Conservation (phyloP, 768 basidiomycete genomes). For the Multifurca ochricompacta region DNA sequence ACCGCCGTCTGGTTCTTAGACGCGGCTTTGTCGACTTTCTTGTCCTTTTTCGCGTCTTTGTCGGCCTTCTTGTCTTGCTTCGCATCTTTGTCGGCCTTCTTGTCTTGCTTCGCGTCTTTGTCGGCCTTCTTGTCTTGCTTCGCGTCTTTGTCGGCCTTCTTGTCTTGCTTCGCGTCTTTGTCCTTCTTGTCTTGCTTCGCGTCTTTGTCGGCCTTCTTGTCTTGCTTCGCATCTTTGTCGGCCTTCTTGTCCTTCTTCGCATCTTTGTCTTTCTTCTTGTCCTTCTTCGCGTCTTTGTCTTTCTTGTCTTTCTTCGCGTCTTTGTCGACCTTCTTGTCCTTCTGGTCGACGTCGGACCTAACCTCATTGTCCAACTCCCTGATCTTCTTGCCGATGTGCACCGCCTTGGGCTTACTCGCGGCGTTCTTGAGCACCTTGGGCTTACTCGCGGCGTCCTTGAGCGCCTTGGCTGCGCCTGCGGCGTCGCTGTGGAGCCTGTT, state of each 20-base stretch:
- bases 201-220: background rate
- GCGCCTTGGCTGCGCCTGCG: background rate
- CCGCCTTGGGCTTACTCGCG: background rate
- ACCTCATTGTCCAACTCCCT: background rate
- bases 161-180: background rate
- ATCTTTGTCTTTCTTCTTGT: background rate
- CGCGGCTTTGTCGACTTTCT: background rate
- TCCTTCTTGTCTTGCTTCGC: background rate
- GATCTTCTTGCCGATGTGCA: background rate
- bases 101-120: no score
- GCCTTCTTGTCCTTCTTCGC: background rate
- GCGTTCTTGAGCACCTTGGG: background rate
- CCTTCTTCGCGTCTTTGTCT: background rate
- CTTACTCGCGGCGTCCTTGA: background rate
- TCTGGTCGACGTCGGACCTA: background rate
- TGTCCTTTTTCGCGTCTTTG: background rate
- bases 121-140: background rate
- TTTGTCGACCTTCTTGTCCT: background rate
- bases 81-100: no score
- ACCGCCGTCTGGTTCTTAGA: background rate
- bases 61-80: background rate
- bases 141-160: background rate
- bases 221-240: no score
- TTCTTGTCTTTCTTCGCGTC: background rate
- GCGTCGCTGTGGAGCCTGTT: no score